phyloP scores from a whole-genome alignment of 179 eudicot genomes.

The Amaranthus tricolor region DNA sequence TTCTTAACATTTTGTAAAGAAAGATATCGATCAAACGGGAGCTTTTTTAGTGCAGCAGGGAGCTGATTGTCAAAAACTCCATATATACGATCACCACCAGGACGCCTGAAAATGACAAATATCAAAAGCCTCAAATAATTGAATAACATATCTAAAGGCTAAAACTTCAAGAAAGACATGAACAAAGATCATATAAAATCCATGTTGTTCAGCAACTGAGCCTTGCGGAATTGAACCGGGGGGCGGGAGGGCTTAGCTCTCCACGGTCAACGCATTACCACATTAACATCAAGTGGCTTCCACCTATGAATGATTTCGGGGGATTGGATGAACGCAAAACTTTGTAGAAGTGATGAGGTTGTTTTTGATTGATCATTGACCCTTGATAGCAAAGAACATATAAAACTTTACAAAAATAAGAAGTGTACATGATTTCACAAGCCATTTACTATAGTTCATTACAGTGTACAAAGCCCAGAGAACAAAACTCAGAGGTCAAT shows the following conservation, averaged over 20 bases:
- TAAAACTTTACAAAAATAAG: too few species aligned
- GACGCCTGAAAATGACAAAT: slow-evolving; percentile 52
- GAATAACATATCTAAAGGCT: background rate
- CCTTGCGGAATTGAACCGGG: background rate
- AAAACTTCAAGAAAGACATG: background rate
- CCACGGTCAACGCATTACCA: too few species aligned
- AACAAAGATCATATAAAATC: background rate
- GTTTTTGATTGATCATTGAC: too few species aligned
- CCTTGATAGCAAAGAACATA: too few species aligned
- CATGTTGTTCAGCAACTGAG: background rate
- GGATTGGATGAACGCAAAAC: too few species aligned
- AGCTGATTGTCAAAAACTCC: slow-evolving; percentile 95
- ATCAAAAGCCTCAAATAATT: slow-evolving; percentile 1
- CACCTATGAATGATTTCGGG: too few species aligned
- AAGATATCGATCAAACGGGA: slow-evolving; percentile 87
- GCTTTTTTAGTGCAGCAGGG: slow-evolving; percentile 88
- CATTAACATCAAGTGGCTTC: too few species aligned
- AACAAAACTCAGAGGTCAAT: background rate
- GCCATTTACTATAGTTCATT: too few species aligned
- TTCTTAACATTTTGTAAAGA: slow-evolving; percentile 71
- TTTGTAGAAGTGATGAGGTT: too few species aligned
- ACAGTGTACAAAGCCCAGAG: background rate
- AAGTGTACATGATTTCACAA: too few species aligned
- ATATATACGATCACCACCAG: slow-evolving; percentile 88
- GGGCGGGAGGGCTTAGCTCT: too few species aligned